Evolutionary conservation across 345 rosid species (phyloP), one percentile per base, ranked within the genome.

Genomic region (Hypericum androsaemum): DNA sequence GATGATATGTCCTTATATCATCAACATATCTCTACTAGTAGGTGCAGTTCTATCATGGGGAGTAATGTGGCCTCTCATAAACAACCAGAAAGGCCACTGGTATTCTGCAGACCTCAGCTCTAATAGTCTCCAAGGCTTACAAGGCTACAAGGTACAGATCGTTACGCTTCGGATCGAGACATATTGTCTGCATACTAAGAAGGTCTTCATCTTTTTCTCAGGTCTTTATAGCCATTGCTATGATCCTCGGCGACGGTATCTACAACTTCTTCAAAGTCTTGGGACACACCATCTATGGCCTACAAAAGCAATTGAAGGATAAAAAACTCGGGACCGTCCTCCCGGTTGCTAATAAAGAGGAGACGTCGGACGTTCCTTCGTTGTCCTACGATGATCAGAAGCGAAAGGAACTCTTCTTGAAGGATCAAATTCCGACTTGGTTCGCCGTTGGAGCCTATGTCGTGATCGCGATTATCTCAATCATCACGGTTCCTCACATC

Each of bases 341-440:
- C 37, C 66, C 62, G 8, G 7, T 56, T 40, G 58, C 62, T 8
- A 50, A 16, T 6, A 39, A 41, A 6, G 0, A 17, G 9, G 17
- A 62, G 15, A 53, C 59, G 7, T 46, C 40, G 13, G 39, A n/a
- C 22, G 2, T 52, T 10, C 41, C 40, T 35, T 35, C 2, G 10
- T 7, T 13, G 5, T 49, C 56, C 13, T 60, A 50, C 11, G 65
- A 66, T 39, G 71, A 66, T 0, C 55, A 50, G 35, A 52, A 37
- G 5, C 62, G 66, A 28, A 56, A 53, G 10, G 54, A 59, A 60
- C 58, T 78, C 22, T 78, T 78, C 53, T 45, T 78, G 49, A 71
- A 50, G 60, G 83, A 78, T 57, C 77, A 72, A 57, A 74, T 78
- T 4, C 83, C 83, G 5, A 41, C 68, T 47, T 78, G 77, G 80